A percentile compares a stretch with the other conserved stretches of the same genome.
These are phyloP conservation scores for Mycena crocata DNA, from an alignment of 768 basidiomycete species.

Conservation along the genomic window DNA sequence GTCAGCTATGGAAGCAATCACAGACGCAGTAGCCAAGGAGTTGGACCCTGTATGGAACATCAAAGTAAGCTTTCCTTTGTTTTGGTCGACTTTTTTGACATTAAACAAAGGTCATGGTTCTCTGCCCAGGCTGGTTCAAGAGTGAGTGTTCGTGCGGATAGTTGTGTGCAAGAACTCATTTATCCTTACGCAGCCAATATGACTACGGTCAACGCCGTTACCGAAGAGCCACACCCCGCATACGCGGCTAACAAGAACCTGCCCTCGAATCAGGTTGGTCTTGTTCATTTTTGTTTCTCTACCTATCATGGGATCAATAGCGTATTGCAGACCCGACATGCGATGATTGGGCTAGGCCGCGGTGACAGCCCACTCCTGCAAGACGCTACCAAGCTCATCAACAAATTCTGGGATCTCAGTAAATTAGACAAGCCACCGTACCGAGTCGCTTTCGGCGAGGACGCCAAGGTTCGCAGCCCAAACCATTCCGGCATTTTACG, in stretches of 20 bases:
- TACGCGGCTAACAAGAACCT: conserved; percentile 24
- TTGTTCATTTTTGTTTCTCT: background rate
- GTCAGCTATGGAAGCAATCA: conserved; percentile 52
- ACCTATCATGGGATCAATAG: background rate
- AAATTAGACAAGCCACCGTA: conserved; percentile 31
- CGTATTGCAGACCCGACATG: conserved; percentile 12
- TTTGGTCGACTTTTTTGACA: background rate
- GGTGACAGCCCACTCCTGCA: conserved; percentile 31
- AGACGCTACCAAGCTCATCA: conserved; percentile 29
- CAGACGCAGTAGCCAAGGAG: conserved; percentile 51
- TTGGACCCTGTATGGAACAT: conserved; percentile 61
- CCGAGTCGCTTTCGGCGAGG: conserved; percentile 33
- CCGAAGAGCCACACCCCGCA: conserved; percentile 28
- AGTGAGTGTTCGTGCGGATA: conserved; percentile 5
- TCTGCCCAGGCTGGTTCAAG: conserved; percentile 36
- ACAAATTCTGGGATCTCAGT: conserved; percentile 30
- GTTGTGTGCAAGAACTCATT: background rate
- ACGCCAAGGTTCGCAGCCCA: conserved; percentile 28
- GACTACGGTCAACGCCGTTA: conserved; percentile 29
- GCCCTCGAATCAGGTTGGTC: conserved; percentile 35
- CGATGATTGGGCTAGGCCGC: conserved; percentile 11
- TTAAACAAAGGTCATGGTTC: conserved; percentile 15
- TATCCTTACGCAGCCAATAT: conserved; percentile 24
- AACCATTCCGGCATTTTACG: background rate
- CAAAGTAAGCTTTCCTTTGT: conserved; percentile 44